phyloP scores from a whole-genome alignment of 164 flowering plant genomes.

The Liquidambar formosana region DNA sequence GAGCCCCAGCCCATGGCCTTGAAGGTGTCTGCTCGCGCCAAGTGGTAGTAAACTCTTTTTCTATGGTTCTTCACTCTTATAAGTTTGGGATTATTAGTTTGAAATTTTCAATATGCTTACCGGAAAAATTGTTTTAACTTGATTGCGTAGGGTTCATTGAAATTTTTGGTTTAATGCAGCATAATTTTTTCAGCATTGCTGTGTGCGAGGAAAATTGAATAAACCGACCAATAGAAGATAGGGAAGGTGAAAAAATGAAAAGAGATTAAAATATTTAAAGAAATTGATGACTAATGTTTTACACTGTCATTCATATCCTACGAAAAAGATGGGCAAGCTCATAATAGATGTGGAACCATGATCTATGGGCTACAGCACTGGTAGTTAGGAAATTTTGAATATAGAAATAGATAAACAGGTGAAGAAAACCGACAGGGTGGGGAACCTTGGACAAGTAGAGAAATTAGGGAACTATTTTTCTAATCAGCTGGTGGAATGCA shows the following conservation, averaged over 20 bases:
- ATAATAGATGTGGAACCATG: too few relatives aligned
- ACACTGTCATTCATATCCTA: neutral
- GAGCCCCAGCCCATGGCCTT: constrained; percentile 59
- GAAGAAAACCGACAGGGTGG: neutral
- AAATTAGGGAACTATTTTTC: neutral
- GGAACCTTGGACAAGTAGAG: neutral
- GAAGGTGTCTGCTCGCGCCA: constrained; percentile 65
- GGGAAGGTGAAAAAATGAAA: neutral
- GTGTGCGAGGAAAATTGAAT: neutral
- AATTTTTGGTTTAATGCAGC: neutral
- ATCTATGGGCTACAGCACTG: too few relatives aligned
- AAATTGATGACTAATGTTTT: neutral
- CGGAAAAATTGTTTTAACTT: neutral
- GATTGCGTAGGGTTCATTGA: neutral
- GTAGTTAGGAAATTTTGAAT: too few relatives aligned
- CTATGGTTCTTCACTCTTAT: neutral
- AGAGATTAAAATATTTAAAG: neutral
- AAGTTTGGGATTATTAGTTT: neutral
- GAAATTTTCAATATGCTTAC: neutral
- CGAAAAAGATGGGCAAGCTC: too few relatives aligned
- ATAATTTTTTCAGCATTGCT: constrained; percentile 10
- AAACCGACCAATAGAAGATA: neutral
- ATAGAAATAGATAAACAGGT: neutral
- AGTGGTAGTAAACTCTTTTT: constrained; percentile 57
- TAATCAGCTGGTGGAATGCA: too few relatives aligned